Evolutionary conservation across 208 protist species (phyloP).

Genomic region (Leishmania gerbilli): DNA sequence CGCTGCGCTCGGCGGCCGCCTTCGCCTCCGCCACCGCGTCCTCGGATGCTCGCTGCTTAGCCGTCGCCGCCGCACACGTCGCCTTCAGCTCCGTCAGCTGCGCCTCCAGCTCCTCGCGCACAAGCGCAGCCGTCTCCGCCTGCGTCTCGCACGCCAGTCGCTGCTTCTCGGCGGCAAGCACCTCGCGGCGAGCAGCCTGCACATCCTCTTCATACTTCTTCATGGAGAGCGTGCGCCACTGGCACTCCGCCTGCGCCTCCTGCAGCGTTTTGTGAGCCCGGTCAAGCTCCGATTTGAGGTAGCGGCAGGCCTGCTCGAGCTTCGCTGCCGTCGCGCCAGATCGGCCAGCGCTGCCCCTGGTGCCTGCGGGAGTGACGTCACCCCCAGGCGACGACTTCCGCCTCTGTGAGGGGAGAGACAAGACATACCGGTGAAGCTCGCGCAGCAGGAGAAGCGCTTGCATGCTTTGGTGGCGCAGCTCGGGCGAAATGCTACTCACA

Average conservation of each 20-base stretch:
- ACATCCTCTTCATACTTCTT: constrained; percentile 29
- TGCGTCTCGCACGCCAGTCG: constrained; percentile 30
- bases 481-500: background rate
- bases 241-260: constrained; percentile 44
- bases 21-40: constrained; percentile 12
- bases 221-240: constrained; percentile 33
- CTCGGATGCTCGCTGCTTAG: constrained; percentile 9
- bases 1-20: constrained; percentile 16
- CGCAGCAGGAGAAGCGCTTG: constrained; percentile 7
- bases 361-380: background rate
- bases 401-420: background rate
- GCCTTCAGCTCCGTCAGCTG: constrained; percentile 17
- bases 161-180: constrained; percentile 32
- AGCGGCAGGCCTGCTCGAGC: constrained; percentile 51
- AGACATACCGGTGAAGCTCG: background rate
- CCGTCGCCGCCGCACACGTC: constrained; percentile 5
- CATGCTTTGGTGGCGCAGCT: background rate
- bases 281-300: constrained; percentile 36
- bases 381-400: background rate
- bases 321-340: background rate
- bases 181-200: constrained; percentile 28
- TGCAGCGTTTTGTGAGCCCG: constrained; percentile 3
- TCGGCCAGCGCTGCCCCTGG: background rate
- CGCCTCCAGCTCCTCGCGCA: constrained; percentile 30
- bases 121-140: constrained; percentile 15